Base-by-base conservation (phyloP, 805 yeast species). In the Teunomyces cretensis region DNA sequence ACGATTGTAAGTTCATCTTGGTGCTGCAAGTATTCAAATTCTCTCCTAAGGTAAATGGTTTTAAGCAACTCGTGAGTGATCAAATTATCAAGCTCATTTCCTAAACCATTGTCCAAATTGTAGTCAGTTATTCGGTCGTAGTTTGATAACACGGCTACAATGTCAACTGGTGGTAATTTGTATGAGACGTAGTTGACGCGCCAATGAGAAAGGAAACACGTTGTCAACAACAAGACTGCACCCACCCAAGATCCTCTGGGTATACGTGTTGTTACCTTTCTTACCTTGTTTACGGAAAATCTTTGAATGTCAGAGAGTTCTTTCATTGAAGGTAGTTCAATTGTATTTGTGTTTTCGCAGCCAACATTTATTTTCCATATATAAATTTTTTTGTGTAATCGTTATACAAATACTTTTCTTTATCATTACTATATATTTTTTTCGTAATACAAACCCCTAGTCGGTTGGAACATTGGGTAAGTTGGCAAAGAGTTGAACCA, bases 401-500 rank as follows among this genome's bases (percentile, higher is more conserved):
- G 8, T 13, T 9, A 9, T 33, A 16, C 36, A 9, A 17, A 36
- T 36, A 24, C 22, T 36, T 22, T 37, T 37, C 24, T 37, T 24
- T 28, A 37, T 35, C 38, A 22, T 35, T 33, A 33, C 28, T 19
- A 12, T 37, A 26, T 24, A 37, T 19, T 17, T 13, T 26, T 13
- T 36, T 12, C 13, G 19, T 22, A 35, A 13, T 13, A 11, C 17
- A 17, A 15, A 28, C 12, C 8, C 3, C 42, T 41, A 46, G 13
- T 39, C 43, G 37, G 35, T 37, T 13, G 54, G 50, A 17, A 62
- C 56, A 43, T 62, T 61, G 6, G 67, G 60, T 35, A 68, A 49
- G 45, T 65, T 60, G 28, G 62, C 61, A 41, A 63, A 65, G 41
- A 72, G 51, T 44, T 70, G 69, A 8, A 79, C 81, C 39, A 84